These are phyloP conservation scores for Hammondia hammondi DNA, from an alignment of 169 alveolate genomes.

Conservation along the genomic window DNA sequence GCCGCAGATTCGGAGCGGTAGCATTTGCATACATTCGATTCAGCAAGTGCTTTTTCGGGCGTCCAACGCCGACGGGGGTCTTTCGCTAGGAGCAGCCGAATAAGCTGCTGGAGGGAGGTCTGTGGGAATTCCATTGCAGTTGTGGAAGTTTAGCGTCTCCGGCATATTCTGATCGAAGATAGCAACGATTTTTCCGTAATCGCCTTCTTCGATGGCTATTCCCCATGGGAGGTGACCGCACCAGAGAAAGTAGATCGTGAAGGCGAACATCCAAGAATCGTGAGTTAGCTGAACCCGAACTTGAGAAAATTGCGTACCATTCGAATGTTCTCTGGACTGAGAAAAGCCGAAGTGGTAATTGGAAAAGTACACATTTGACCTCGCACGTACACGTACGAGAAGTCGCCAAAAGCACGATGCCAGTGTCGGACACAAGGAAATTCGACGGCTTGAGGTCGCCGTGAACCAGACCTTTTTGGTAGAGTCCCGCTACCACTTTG, in stretches of 20 bases:
- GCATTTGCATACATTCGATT: no score
- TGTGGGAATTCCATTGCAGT: neutral
- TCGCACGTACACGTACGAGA: neutral
- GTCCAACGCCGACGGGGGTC: neutral
- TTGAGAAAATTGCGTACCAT: neutral
- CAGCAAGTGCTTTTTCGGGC: neutral
- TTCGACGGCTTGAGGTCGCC: constrained; percentile 22
- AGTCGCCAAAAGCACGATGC: neutral
- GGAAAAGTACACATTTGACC: neutral
- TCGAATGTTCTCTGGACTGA: neutral
- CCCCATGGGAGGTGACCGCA: neutral
- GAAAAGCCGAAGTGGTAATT: neutral
- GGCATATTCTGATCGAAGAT: neutral
- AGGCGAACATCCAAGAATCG: neutral
- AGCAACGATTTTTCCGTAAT: neutral
- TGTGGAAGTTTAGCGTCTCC: neutral
- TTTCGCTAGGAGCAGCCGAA: neutral
- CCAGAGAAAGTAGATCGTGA: neutral
- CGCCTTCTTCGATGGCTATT: neutral
- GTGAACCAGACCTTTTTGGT: neutral
- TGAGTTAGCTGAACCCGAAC: neutral
- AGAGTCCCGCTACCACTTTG: neutral
- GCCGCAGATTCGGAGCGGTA: neutral
- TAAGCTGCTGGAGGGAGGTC: neutral
- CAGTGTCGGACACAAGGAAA: neutral